A percentile compares a stretch with the other conserved stretches of the same genome.
Evolutionary conservation across 495 filamentous ascomycete species (phyloP).

Genomic region (Aspergillus panamensis): DNA sequence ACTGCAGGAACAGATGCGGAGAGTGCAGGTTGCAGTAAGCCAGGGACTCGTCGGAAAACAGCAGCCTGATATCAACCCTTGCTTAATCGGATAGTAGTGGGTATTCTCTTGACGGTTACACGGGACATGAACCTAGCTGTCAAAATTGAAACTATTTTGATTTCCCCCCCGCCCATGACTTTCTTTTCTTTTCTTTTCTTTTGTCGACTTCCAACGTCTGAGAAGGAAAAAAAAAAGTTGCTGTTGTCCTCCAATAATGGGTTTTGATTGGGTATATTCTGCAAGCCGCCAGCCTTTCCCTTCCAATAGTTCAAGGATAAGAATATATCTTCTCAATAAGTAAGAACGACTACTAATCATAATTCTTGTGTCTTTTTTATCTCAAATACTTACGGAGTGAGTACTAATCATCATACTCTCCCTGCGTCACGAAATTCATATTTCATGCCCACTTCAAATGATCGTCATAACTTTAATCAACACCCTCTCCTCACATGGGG

Average conservation of each 20-base stretch:
- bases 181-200: constrained; percentile 9
- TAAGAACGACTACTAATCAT: neutral
- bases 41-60: constrained; percentile 9
- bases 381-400: no score
- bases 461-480: constrained; percentile 5
- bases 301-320: constrained; percentile 12
- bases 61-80: constrained; percentile 13
- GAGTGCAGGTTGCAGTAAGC: constrained; percentile 20
- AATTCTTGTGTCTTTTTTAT: no score
- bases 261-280: constrained; percentile 10
- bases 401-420: no score
- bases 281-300: constrained; percentile 15
- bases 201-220: neutral
- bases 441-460: neutral
- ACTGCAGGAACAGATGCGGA: constrained; percentile 46
- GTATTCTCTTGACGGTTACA: constrained; percentile 7
- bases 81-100: constrained; percentile 1
- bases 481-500: neutral
- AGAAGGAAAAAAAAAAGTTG: neutral
- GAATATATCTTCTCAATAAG: neutral
- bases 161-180: constrained; percentile 1
- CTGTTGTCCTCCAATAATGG: constrained; percentile 8
- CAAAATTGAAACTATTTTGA: constrained; percentile 14
- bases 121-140: constrained; percentile 15
- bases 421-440: neutral